Evolutionary conservation across 805 yeast species (phyloP).

Genomic region (Kodamaea hsintzibuensis): DNA sequence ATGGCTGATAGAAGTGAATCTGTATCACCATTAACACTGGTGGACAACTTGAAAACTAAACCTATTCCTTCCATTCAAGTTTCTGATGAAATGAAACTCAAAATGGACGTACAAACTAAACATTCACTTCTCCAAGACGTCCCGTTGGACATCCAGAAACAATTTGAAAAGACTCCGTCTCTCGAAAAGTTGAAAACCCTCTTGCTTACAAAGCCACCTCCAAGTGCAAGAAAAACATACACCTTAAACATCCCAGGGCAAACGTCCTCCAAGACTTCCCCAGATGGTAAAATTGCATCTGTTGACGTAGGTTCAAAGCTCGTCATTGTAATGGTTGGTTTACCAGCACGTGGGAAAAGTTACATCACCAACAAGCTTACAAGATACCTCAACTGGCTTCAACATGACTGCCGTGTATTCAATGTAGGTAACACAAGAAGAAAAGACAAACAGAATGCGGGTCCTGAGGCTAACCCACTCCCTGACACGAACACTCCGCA

Average conservation of each 20-base stretch:
- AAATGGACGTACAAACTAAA: slow-evolving; percentile 12
- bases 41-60: slow-evolving; percentile 3
- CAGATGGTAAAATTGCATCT: slow-evolving; percentile 67
- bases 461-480: slow-evolving; percentile 68
- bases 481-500: slow-evolving; percentile 43
- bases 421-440: slow-evolving; percentile 96
- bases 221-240: slow-evolving; percentile 61
- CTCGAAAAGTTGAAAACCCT: slow-evolving; percentile 39
- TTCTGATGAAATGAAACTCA: slow-evolving; percentile 6
- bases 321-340: slow-evolving; percentile 94
- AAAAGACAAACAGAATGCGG: slow-evolving; percentile 60
- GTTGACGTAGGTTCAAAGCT: slow-evolving; percentile 78
- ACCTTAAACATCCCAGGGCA: slow-evolving; percentile 92
- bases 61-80: not conserved
- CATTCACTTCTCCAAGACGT: slow-evolving; percentile 28
- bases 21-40: slow-evolving; percentile 14
- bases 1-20: slow-evolving; percentile 8
- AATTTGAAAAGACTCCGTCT: slow-evolving; percentile 43
- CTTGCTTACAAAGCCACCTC: slow-evolving; percentile 37
- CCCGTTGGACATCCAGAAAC: slow-evolving; percentile 34
- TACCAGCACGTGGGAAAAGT: slow-evolving; percentile 94
- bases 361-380: slow-evolving; percentile 90
- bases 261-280: slow-evolving; percentile 75
- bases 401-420: slow-evolving; percentile 86
- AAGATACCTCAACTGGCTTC: slow-evolving; percentile 89